Evolutionary conservation across 2,329 filamentous ascomycete genomes (phyloP).

Genomic region (Clarireedia paspali): DNA sequence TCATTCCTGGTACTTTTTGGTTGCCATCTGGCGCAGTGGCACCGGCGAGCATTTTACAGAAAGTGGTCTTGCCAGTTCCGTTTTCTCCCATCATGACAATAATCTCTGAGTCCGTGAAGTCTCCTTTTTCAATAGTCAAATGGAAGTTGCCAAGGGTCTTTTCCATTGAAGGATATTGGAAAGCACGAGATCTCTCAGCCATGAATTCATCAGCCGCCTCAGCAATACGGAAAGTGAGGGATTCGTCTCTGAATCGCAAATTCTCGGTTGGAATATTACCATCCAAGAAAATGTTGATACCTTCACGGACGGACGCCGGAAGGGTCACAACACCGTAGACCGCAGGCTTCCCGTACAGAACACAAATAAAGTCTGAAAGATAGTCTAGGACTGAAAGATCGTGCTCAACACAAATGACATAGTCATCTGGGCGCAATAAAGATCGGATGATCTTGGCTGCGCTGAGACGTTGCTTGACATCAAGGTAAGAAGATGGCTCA

Average conservation of each 20-base stretch:
- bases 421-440: constrained; percentile 80
- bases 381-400: constrained; percentile 98
- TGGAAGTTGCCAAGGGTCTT: constrained; percentile 90
- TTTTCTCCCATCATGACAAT: constrained; percentile 99
- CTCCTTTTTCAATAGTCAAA: constrained; percentile 70
- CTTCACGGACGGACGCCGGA: constrained; percentile 92
- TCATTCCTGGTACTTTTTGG: constrained; percentile 79
- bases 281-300: constrained; percentile 98
- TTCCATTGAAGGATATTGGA: constrained; percentile 82
- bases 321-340: constrained; percentile 97
- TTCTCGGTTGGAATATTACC: constrained; percentile 98
- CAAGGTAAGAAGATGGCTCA: constrained; percentile 95
- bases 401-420: constrained; percentile 98
- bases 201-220: constrained; percentile 86
- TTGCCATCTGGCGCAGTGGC: constrained; percentile 82
- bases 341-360: constrained; percentile 90
- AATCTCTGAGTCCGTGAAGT: constrained; percentile 97
- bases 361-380: constrained; percentile 96
- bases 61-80: constrained; percentile 98
- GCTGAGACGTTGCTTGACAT: constrained; percentile 97
- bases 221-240: constrained; percentile 86
- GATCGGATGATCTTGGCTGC: constrained; percentile 90
- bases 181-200: constrained; percentile 75
- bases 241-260: constrained; percentile 95
- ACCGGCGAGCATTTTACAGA: constrained; percentile 93